Percentiles rank a stretch among this genome's conserved stretches.
Conservation (phyloP, 148 eudicot genomes). For the Nepenthes gracilis region DNA sequence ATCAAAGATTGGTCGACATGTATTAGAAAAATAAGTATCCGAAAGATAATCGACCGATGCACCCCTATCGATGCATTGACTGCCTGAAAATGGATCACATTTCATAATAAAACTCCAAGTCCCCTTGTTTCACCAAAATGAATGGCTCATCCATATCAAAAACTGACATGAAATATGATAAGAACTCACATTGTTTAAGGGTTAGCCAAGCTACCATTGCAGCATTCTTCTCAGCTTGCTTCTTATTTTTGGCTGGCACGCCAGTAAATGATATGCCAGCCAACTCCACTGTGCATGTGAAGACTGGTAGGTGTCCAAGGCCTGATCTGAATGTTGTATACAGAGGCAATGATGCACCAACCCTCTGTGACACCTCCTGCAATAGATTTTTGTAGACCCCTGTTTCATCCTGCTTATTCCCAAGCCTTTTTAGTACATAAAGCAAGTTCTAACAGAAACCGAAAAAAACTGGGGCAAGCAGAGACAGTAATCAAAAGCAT, state of each 20-base stretch:
- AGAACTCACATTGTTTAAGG: constrained; percentile 23
- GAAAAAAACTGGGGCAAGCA: neutral
- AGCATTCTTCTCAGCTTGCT: constrained; percentile 65
- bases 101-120: neutral
- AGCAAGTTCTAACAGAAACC: neutral
- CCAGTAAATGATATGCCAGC: constrained; percentile 43
- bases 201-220: constrained; percentile 55
- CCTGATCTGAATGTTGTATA: constrained; percentile 56
- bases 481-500: neutral
- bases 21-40: too few species aligned
- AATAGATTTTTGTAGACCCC: constrained; percentile 15
- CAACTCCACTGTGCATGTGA: constrained; percentile 45
- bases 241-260: constrained; percentile 38
- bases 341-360: constrained; percentile 23
- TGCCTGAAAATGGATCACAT: too few species aligned
- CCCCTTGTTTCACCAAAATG: neutral
- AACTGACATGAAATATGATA: neutral
- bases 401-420: constrained; percentile 9
- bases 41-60: too few species aligned
- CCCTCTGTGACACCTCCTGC: constrained; percentile 12
- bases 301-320: constrained; percentile 43
- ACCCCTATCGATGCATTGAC: too few species aligned
- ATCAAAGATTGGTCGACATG: too few species aligned
- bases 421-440: neutral
- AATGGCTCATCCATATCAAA: neutral